Evolutionary conservation across 2,329 filamentous ascomycete genomes (phyloP), one percentile per base, ranked within the genome.

Genomic region (Knoxdaviesia proteae): DNA sequence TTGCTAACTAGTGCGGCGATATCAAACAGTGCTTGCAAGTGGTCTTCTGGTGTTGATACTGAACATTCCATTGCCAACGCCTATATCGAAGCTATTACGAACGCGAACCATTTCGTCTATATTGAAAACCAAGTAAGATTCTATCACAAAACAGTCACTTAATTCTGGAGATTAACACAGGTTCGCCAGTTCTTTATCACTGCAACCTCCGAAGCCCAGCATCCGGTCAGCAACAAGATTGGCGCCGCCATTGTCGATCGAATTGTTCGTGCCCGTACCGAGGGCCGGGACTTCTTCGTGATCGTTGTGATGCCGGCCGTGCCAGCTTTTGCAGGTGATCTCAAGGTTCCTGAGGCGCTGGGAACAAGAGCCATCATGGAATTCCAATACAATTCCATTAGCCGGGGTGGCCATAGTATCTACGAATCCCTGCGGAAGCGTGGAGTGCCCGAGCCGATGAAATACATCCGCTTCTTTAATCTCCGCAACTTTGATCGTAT

Each of bases 311-410:
- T 90, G 59, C 83, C 83, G 0, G 72, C 81, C 1, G 77, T 92
- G 0, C 84, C 83, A 6, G 84, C 76, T 2, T 92, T 92, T 53
- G 80, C 84, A 2, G 84, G 84, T 5, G 82, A 90, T 51, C 64
- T 92, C 40, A 72, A 80, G 51, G 68, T 68, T 0, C 78, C 87
- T 42, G 77, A 72, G 29, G 76, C 79, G 6, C 64, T 88, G 1
- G 80, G 80, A 29, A 90, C 83, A 0, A 68, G 84, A 34, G 84
- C 82, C 5, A 88, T 92, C 52, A 87, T 90, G 80, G 82, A 90
- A 55, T 88, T 80, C 56, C 83, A 90, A 54, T 88, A 90, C 59
- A 67, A 74, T 52, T 80, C 74, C 42, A 90, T 90, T 60, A 80
- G 74, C 57, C 74, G 82, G 34, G 80, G 81, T 33, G 80, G 80